Conservation (phyloP, 495 filamentous ascomycete genomes). For the Tuber brumale region DNA sequence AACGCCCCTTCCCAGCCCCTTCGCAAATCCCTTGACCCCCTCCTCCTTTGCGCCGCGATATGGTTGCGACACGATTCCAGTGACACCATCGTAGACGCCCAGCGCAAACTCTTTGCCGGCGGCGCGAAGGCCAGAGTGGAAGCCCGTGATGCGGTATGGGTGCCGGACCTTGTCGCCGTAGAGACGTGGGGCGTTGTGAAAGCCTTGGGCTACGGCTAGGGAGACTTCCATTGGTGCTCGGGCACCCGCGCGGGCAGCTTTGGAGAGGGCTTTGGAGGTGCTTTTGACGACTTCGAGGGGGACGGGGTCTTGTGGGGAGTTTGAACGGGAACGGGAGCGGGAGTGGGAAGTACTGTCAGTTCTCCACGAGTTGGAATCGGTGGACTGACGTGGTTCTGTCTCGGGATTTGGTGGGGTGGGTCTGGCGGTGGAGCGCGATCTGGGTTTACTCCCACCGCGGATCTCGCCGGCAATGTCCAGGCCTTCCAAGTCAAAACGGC, state of each 20-base stretch:
- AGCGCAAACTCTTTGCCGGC: slow-evolving; percentile 61
- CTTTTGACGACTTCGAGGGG: slow-evolving; percentile 32
- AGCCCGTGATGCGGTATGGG: slow-evolving; percentile 58
- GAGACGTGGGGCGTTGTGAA: slow-evolving; percentile 75
- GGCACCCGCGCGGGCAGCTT: slow-evolving; percentile 27
- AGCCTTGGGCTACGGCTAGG: slow-evolving; percentile 68
- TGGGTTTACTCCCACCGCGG: slow-evolving; percentile 14
- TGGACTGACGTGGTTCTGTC: not conserved
- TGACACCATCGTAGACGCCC: slow-evolving; percentile 68
- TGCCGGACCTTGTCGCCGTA: slow-evolving; percentile 59
- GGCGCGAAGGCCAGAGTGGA: slow-evolving; percentile 60
- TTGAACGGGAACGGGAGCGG: not conserved
- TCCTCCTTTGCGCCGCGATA: slow-evolving; percentile 55
- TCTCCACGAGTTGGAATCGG: not conserved
- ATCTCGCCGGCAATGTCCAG: slow-evolving; percentile 29
- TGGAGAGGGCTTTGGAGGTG: slow-evolving; percentile 37
- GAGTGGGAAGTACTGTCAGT: not conserved
- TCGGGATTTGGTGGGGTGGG: not conserved
- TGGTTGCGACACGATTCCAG: slow-evolving; percentile 62
- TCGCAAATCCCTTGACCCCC: slow-evolving; percentile 55
- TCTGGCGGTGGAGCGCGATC: slow-evolving; percentile 9
- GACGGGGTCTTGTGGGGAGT: slow-evolving; percentile 14
- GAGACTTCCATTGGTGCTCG: slow-evolving; percentile 60
- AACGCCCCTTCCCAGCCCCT: slow-evolving; percentile 67
- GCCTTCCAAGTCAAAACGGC: slow-evolving; percentile 38